phyloP scores from a whole-genome alignment of 176 grass and related monocot species.

The Puccinellia tenuiflora region DNA sequence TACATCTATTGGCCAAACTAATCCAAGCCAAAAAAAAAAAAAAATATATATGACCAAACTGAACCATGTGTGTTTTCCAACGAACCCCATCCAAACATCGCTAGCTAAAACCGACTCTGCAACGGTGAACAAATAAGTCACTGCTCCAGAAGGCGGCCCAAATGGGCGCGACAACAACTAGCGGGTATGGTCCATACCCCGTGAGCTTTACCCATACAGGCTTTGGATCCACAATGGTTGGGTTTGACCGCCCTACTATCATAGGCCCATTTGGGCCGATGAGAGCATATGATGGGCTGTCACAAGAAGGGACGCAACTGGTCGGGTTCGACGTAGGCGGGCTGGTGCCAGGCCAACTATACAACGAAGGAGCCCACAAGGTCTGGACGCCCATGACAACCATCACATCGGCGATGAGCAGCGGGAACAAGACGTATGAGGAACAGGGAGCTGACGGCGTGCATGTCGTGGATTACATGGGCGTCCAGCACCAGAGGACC shows the following conservation, averaged over 20 bases:
- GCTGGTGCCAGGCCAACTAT: neutral
- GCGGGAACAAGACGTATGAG: neutral
- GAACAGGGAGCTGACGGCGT: neutral
- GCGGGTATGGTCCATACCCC: neutral
- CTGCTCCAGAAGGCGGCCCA: conserved; percentile 63
- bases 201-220: neutral
- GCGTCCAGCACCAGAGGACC: conserved; percentile 25
- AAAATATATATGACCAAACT: no score
- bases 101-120: neutral
- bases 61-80: neutral
- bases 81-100: neutral
- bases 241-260: neutral
- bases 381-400: neutral
- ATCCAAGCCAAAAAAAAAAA: neutral
- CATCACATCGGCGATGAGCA: neutral
- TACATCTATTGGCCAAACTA: neutral
- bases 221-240: conserved; percentile 6
- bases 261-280: neutral
- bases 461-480: conserved; percentile 60
- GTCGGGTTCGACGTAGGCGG: conserved; percentile 27
- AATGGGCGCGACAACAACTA: conserved; percentile 30
- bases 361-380: neutral
- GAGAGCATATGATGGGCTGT: neutral
- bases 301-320: neutral
- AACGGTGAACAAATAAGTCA: neutral